These are phyloP conservation scores for Wickerhamiella brachini DNA, from an alignment of 805 yeast species.

Conservation along the genomic window DNA sequence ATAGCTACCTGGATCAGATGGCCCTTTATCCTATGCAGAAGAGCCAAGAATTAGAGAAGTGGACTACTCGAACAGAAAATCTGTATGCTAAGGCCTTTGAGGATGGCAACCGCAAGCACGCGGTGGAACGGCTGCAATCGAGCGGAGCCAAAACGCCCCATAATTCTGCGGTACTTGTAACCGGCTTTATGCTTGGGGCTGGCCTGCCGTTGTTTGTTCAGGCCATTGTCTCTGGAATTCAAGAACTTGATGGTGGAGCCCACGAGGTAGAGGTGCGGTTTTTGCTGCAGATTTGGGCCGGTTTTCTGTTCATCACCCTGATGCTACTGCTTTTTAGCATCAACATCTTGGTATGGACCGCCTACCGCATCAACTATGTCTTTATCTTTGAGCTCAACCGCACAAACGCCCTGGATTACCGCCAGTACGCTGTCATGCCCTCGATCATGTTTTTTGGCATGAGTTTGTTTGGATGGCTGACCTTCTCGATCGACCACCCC, in stretches of 20 bases:
- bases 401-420: conserved; percentile 47
- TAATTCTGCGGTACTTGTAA: conserved; percentile 33
- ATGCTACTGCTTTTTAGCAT: conserved; percentile 50
- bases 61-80: conserved; percentile 52
- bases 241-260: conserved; percentile 24
- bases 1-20: conserved; percentile 42
- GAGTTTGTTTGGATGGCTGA: conserved; percentile 57
- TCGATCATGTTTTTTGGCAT: conserved; percentile 42
- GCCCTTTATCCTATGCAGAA: conserved; percentile 44
- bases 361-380: conserved; percentile 69
- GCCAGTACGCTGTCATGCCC: conserved; percentile 55
- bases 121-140: conserved; percentile 56
- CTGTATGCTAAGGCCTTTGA: conserved; percentile 54
- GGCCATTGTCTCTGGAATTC: conserved; percentile 40
- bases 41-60: conserved; percentile 52
- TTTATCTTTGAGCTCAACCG: conserved; percentile 83
- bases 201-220: conserved; percentile 54
- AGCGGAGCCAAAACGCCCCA: conserved; percentile 22
- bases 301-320: conserved; percentile 57
- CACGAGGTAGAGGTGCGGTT: conserved; percentile 39
- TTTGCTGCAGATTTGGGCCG: conserved; percentile 84
- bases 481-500: conserved; percentile 58
- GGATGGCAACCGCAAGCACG: conserved; percentile 52
- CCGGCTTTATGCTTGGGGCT: conserved; percentile 60
- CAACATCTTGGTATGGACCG: conserved; percentile 60